These are phyloP conservation scores for Colletotrichum spaethianum DNA, from an alignment of 2,329 filamentous ascomycete genomes.

Conservation along the genomic window DNA sequence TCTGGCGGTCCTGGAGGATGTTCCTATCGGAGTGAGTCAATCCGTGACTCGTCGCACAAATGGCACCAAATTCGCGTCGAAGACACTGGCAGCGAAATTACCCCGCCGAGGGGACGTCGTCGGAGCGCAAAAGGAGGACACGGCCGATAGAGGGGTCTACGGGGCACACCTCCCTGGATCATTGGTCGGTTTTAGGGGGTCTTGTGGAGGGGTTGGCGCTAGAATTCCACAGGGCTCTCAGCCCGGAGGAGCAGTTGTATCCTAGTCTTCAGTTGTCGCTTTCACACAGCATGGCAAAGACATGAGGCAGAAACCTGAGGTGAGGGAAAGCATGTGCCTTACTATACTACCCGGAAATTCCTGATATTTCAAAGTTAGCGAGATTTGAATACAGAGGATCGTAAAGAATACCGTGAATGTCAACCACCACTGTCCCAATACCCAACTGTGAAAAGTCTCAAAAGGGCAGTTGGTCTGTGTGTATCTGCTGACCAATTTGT, in stretches of 20 bases:
- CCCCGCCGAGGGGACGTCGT: constrained; percentile 43
- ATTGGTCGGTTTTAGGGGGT: constrained; percentile 33
- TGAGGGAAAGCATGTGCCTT: not conserved
- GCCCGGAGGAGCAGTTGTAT: constrained; percentile 26
- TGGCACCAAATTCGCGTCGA: constrained; percentile 26
- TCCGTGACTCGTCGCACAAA: constrained; percentile 30
- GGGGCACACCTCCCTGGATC: constrained; percentile 19
- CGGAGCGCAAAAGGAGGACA: constrained; percentile 31
- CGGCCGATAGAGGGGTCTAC: constrained; percentile 40
- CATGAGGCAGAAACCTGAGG: too few relatives aligned
- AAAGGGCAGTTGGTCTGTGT: constrained; percentile 31
- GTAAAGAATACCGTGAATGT: not conserved
- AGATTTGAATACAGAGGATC: too few relatives aligned
- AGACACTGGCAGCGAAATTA: constrained; percentile 35
- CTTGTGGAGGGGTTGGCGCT: not conserved
- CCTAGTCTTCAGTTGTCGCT: not conserved
- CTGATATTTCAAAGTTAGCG: not conserved
- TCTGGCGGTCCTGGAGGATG: constrained; percentile 12
- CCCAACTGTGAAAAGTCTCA: not conserved
- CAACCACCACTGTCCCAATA: not conserved
- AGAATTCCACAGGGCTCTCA: constrained; percentile 34
- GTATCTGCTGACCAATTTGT: constrained; percentile 41
- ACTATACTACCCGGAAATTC: not conserved
- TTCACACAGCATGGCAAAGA: not conserved
- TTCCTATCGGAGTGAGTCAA: constrained; percentile 34